Evolutionary conservation across 805 yeast species (phyloP).

Genomic region (Saturnispora kantuleensis): DNA sequence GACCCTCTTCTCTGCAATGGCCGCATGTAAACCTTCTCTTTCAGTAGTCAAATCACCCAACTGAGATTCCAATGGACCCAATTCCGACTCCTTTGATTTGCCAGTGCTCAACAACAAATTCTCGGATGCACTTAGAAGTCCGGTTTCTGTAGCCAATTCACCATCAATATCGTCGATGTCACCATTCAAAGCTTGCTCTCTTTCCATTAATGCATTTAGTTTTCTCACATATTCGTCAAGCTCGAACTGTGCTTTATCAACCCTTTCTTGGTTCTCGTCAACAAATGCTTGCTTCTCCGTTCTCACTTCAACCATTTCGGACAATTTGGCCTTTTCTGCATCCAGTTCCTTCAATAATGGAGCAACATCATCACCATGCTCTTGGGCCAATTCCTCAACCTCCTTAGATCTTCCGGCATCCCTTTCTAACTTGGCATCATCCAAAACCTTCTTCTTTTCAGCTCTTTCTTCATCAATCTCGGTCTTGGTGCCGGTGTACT

Average conservation of each 20-base stretch:
- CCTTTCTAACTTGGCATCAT: constrained; percentile 33
- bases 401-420: constrained; percentile 38
- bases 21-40: constrained; percentile 31
- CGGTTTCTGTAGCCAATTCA: constrained; percentile 20
- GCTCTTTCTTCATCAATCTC: constrained; percentile 32
- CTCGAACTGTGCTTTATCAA: constrained; percentile 32
- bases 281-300: constrained; percentile 36
- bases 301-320: constrained; percentile 41
- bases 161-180: constrained; percentile 16
- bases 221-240: constrained; percentile 35
- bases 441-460: constrained; percentile 35
- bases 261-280: constrained; percentile 35
- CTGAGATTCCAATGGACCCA: constrained; percentile 23
- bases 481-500: constrained; percentile 32
- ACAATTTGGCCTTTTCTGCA: constrained; percentile 38
- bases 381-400: constrained; percentile 38
- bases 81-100: constrained; percentile 15
- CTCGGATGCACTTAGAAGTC: constrained; percentile 23
- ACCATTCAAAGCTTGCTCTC: constrained; percentile 33
- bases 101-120: constrained; percentile 4
- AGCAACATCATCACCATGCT: constrained; percentile 42
- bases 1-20: constrained; percentile 29
- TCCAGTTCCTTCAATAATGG: constrained; percentile 47
- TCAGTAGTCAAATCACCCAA: constrained; percentile 32
- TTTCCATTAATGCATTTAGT: constrained; percentile 33